Conservation (phyloP, 148 eudicot species). For the Fagopyrum tataricum region DNA sequence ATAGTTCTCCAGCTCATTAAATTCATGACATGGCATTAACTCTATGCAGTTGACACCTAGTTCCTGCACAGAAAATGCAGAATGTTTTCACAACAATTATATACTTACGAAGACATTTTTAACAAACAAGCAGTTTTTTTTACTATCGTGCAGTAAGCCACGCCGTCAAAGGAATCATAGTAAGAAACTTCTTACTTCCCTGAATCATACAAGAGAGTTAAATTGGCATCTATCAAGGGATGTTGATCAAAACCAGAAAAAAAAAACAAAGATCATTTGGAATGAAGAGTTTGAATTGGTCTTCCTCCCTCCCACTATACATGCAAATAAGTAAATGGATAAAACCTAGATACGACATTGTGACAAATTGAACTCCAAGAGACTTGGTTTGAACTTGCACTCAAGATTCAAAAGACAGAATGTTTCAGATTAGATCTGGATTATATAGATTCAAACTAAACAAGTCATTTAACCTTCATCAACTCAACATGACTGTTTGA, state of each 20-base stretch:
- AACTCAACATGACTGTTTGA: neutral
- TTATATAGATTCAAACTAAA: neutral
- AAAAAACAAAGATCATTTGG: neutral
- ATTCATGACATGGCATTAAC: constrained; percentile 98
- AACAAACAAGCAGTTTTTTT: neutral
- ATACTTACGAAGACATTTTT: neutral
- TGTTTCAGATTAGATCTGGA: neutral
- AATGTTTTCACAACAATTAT: constrained; percentile 3
- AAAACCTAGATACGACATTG: neutral
- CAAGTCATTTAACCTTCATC: neutral
- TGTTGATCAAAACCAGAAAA: neutral
- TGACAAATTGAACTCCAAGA: neutral
- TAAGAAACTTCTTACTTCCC: neutral
- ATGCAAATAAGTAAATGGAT: neutral
- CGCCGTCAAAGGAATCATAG: neutral
- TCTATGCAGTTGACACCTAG: constrained; percentile 98
- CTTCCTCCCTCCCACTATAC: neutral
- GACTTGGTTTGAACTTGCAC: neutral
- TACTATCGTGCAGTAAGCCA: neutral
- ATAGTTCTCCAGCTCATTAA: constrained; percentile 89
- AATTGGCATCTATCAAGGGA: neutral
- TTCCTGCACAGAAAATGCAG: constrained; percentile 55
- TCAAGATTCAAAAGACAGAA: neutral
- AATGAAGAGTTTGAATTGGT: neutral
- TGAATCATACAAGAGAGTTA: neutral